These are phyloP conservation scores for Tetrahymena malaccensis DNA, from an alignment of 73 alveolate species.

Conservation along the genomic window DNA sequence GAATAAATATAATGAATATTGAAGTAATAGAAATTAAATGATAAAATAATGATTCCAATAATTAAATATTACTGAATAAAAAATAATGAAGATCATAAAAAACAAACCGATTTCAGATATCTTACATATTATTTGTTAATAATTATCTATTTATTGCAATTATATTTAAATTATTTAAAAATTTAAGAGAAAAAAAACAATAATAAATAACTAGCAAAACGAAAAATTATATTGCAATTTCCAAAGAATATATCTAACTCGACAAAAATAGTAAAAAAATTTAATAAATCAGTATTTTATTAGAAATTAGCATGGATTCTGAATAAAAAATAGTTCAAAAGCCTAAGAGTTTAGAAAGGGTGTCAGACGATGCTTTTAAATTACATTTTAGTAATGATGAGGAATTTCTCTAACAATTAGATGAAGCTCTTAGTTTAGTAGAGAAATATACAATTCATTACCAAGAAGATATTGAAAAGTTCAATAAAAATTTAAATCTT, in stretches of 20 bases:
- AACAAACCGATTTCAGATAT: too few species aligned
- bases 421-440: background rate
- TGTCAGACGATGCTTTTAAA: background rate
- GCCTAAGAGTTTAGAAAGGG: background rate
- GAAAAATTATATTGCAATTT: background rate
- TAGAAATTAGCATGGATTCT: background rate
- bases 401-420: background rate
- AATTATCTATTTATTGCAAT: too few species aligned
- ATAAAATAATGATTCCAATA: background rate
- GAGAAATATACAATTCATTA: background rate
- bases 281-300: too few species aligned
- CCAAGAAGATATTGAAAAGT: background rate
- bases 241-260: background rate
- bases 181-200: too few species aligned
- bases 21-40: background rate
- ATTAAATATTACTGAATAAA: background rate
- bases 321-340: background rate
- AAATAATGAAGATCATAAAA: background rate
- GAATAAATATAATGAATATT: too few species aligned
- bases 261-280: too few species aligned
- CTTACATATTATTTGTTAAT: too few species aligned
- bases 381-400: background rate
- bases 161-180: too few species aligned
- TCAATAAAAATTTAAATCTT: background rate
- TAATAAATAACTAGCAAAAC: background rate